Conservation (phyloP, 306 rosid species). For the Senna siamea region DNA sequence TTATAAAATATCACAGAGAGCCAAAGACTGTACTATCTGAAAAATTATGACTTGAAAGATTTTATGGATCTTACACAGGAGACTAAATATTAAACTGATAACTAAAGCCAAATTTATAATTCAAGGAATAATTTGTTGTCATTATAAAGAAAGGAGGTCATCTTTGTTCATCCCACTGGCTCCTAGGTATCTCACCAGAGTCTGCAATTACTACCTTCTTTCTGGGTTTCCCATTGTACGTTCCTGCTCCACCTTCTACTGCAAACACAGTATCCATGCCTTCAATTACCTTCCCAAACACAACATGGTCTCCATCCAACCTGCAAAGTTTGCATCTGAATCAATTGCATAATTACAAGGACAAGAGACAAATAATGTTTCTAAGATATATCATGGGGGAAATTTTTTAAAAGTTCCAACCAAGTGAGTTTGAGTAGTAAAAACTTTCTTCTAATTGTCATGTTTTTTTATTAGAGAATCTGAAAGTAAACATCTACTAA, state of each 20-base stretch:
- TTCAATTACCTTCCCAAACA: slow-evolving; percentile 82
- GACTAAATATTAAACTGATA: slow-evolving; percentile 2
- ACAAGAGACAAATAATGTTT: neutral
- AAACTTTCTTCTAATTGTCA: no score
- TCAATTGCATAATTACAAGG: neutral
- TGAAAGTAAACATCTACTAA: no score
- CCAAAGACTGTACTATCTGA: slow-evolving; percentile 28
- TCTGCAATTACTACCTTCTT: slow-evolving; percentile 81
- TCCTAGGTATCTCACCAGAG: slow-evolving; percentile 75
- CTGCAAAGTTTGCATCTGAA: slow-evolving; percentile 46
- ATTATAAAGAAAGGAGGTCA: slow-evolving; percentile 39
- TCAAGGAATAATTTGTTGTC: slow-evolving; percentile 17
- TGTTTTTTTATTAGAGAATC: no score
- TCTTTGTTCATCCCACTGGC: slow-evolving; percentile 72
- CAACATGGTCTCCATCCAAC: slow-evolving; percentile 94
- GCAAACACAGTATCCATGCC: slow-evolving; percentile 86
- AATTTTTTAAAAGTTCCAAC: no score
- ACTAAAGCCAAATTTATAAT: slow-evolving; percentile 27
- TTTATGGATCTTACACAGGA: slow-evolving; percentile 21
- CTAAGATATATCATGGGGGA: no score
- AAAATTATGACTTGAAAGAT: neutral
- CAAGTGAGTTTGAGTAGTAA: no score
- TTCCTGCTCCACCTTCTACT: slow-evolving; percentile 91
- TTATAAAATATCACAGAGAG: slow-evolving; percentile 26
- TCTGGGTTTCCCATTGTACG: slow-evolving; percentile 87